Conservation (phyloP, 2,329 filamentous ascomycete species). For the Byssothecium circinans region DNA sequence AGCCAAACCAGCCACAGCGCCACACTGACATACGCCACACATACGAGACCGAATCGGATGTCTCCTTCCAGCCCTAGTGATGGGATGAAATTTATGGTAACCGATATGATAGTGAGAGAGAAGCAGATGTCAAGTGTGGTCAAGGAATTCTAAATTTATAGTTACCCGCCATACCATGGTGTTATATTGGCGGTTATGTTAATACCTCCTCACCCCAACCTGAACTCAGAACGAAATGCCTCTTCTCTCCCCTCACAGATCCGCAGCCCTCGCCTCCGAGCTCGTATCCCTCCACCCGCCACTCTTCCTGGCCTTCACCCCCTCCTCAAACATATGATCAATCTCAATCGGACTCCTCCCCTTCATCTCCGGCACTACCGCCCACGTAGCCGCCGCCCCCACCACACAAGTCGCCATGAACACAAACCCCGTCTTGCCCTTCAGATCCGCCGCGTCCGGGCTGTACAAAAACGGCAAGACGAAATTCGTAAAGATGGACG, state of each 20-base stretch:
- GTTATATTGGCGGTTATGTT: too few species aligned
- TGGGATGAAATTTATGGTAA: too few species aligned
- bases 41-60: too few species aligned
- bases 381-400: constrained; percentile 33
- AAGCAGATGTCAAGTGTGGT: too few species aligned
- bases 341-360: constrained; percentile 42
- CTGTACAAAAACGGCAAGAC: constrained; percentile 43
- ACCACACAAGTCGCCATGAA: constrained; percentile 33
- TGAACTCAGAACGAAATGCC: too few species aligned
- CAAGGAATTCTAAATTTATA: too few species aligned
- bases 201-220: too few species aligned
- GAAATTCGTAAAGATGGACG: constrained; percentile 14
- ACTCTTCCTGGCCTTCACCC: background rate
- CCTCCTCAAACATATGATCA: constrained; percentile 39
- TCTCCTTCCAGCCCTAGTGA: too few species aligned
- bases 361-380: constrained; percentile 43
- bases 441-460: constrained; percentile 39
- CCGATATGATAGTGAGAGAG: too few species aligned
- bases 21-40: too few species aligned
- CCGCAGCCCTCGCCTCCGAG: background rate
- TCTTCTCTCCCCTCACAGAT: background rate
- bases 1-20: too few species aligned
- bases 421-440: constrained; percentile 45
- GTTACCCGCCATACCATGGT: too few species aligned
- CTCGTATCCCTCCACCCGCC: background rate